Evolutionary conservation across 1,284 basidiomycete genomes (phyloP), one percentile per base, ranked within the genome.

Genomic region (Athelia sp.): DNA sequence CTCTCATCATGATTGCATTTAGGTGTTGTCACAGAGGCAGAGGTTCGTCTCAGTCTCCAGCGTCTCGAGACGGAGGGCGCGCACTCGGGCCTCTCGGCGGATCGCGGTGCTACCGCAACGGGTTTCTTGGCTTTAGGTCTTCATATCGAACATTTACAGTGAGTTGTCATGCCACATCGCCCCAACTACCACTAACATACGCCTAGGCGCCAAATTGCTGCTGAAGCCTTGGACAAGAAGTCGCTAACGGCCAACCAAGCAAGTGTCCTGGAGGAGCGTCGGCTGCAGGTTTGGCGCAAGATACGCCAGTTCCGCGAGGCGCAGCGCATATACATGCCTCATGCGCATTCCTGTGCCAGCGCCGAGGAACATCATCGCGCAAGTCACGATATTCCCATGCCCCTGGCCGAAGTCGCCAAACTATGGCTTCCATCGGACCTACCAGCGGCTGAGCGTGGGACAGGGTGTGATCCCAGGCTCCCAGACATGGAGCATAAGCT

Each of bases 71-170:
- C 50, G 9, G 36, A 3, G 2, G 26, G 44, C 15, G 47, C 22
- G 10, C 24, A 38, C 8, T n/a, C 18, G n/a, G 52, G 47, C 1
- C 6, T 26, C 2, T 15, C 17, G 15, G 6, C 43, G 34, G 38
- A 51, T 13, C 40, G 50, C 17, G 42, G 49, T 9, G 40, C 51
- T 19, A 46, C 47, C 1, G 34, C 51, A 8, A 50, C 47, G 13
- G 44, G 29, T 2, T 50, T 58, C 26, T n/a, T 58, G 18, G 38
- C 45, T 1, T n/a, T 46, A 14, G 55, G 53, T 2, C 40, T 58
- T 6, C 53, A 56, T 13, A 24, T 58, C 3, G 55, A 58, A 34
- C 50, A 54, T 10, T 42, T 23, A 17, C 57, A 58, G 57, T 56
- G 29, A 50, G 57, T 32, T 22, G 6, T 8, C 29, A 31, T 15